Evolutionary conservation across 306 rosid species (phyloP).

Genomic region (Arachis hypogaea): DNA sequence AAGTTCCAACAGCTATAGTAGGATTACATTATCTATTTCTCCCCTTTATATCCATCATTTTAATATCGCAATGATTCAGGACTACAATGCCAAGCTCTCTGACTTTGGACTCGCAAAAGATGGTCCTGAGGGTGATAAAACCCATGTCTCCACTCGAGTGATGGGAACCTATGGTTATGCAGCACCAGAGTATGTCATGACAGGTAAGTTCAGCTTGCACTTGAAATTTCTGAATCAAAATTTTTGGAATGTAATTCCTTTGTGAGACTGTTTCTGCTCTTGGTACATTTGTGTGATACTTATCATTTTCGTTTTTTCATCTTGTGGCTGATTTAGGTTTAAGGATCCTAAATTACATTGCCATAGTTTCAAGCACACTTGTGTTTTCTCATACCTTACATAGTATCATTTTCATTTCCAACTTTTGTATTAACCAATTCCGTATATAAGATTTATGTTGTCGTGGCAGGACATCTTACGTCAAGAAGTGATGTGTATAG

Average conservation of each 20-base stretch:
- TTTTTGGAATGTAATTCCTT: conserved; percentile 11
- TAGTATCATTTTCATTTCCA: background rate
- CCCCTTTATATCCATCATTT: conserved; percentile 26
- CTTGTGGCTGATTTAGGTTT: background rate
- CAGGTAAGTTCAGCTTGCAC: conserved; percentile 54
- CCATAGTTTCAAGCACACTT: background rate
- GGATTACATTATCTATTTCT: conserved; percentile 7
- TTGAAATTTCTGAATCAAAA: background rate
- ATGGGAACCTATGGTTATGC: conserved; percentile 97
- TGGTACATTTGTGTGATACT: background rate
- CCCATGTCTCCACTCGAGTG: conserved; percentile 90
- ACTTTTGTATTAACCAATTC: background rate
- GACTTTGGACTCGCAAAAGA: conserved; percentile 97
- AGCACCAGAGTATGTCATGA: conserved; percentile 94
- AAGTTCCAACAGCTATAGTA: conserved; percentile 43
- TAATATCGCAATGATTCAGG: conserved; percentile 59
- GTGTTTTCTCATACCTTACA: background rate
- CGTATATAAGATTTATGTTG: conserved; percentile 19
- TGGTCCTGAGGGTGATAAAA: conserved; percentile 91
- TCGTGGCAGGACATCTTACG: conserved; percentile 79
- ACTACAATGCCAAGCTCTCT: conserved; percentile 85
- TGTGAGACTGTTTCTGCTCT: background rate
- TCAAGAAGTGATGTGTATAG: conserved; percentile 94
- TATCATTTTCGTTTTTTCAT: background rate
- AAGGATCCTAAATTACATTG: background rate